Conservation (phyloP, 305 asterid genomes). For the Galium porrigens region DNA sequence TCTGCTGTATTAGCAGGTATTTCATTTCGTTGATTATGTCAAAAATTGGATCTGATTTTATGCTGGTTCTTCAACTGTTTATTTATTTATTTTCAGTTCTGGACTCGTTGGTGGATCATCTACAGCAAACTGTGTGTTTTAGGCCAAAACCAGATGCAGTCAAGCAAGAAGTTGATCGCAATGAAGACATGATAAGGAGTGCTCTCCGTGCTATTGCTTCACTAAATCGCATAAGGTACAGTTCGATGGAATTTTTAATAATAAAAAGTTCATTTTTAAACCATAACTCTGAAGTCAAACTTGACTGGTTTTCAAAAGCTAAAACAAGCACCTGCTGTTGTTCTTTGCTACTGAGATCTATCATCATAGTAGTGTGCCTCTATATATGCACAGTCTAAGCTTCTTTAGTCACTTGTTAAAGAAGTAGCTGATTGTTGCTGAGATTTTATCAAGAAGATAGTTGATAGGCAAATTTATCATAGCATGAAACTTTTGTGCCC, state of each 20-base stretch:
- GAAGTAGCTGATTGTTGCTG: background rate
- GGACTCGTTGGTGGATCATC: slow-evolving; percentile 93
- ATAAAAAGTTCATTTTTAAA: background rate
- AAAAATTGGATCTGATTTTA: background rate
- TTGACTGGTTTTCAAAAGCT: background rate
- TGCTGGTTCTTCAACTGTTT: background rate
- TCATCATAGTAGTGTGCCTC: background rate
- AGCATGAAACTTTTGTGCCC: background rate
- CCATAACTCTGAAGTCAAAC: background rate
- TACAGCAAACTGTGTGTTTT: slow-evolving; percentile 70
- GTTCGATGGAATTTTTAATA: slow-evolving; percentile 1
- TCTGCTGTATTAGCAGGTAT: slow-evolving; percentile 95
- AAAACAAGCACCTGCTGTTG: background rate
- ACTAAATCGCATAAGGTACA: slow-evolving; percentile 73
- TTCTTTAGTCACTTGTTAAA: background rate
- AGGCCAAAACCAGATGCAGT: slow-evolving; percentile 92
- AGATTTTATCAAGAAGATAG: background rate
- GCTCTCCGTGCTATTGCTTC: slow-evolving; percentile 90
- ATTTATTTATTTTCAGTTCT: slow-evolving; percentile 35
- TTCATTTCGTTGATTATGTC: background rate
- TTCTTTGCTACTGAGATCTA: background rate
- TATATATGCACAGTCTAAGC: background rate
- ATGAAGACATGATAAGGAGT: slow-evolving; percentile 94
- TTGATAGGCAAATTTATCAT: no score
- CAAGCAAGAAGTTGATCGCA: slow-evolving; percentile 95